Evolutionary conservation across 495 filamentous ascomycete genomes (phyloP).

Genomic region (Podospora fimiseda): DNA sequence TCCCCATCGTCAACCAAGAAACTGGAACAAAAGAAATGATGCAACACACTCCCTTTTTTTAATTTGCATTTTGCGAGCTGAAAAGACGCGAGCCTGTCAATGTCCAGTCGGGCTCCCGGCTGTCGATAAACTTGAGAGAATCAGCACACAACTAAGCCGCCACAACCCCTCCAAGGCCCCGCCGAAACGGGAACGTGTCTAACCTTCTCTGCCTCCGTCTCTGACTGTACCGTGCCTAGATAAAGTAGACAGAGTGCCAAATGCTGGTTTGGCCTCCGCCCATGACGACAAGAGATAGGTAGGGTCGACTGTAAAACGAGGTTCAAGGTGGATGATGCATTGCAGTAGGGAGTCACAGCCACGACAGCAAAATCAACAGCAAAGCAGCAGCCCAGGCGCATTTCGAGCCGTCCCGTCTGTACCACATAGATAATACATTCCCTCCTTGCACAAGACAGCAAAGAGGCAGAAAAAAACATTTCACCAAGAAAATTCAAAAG

Average conservation of each 20-base stretch:
- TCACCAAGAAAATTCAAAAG: no score
- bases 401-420: background rate
- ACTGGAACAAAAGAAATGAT: background rate
- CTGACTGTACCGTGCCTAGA: background rate
- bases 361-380: background rate
- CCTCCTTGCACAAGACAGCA: background rate
- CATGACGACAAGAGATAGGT: background rate
- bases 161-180: constrained; percentile 1
- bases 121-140: background rate
- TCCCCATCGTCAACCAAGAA: background rate
- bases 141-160: background rate
- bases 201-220: background rate
- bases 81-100: background rate
- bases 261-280: background rate
- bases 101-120: background rate
- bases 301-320: background rate
- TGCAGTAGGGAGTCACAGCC: background rate
- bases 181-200: constrained; percentile 1
- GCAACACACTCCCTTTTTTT: background rate
- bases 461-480: background rate
- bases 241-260: background rate
- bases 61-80: background rate
- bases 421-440: background rate
- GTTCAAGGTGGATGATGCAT: background rate
- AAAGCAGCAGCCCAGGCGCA: background rate